Percentiles rank a stretch among this genome's conserved stretches.
Conservation (phyloP, 1,284 basidiomycete species). For the Apiotrichum laibachii region DNA sequence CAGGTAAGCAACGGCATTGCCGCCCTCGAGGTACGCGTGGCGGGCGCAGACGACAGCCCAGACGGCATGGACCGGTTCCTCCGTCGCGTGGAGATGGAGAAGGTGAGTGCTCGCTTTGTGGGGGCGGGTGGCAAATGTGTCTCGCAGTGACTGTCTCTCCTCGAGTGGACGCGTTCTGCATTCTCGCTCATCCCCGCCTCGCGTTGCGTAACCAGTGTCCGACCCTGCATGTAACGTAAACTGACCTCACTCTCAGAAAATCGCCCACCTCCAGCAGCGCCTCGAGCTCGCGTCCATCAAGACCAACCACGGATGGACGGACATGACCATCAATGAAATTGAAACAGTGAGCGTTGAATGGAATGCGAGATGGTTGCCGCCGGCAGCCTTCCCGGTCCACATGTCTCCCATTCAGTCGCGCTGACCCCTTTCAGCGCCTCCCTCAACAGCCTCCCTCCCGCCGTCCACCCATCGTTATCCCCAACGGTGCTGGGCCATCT, state of each 20-base stretch:
- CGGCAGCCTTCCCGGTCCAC: neutral
- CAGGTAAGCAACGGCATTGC: slow-evolving; percentile 7
- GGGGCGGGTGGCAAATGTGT: too few species aligned
- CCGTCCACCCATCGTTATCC: slow-evolving; percentile 18
- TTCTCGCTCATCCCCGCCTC: too few species aligned
- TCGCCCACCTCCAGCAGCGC: slow-evolving; percentile 45
- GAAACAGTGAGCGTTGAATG: slow-evolving; percentile 30
- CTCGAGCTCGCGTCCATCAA: slow-evolving; percentile 49
- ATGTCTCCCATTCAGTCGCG: neutral
- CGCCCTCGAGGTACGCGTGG: slow-evolving; percentile 8
- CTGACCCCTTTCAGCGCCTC: slow-evolving; percentile 16
- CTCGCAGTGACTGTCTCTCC: neutral
- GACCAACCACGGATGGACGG: slow-evolving; percentile 45
- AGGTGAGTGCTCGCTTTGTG: slow-evolving; percentile 39
- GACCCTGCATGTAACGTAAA: too few species aligned
- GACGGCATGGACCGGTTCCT: slow-evolving; percentile 43
- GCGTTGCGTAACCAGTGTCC: too few species aligned
- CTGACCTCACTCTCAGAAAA: slow-evolving; percentile 28
- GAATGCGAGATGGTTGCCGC: too few species aligned
- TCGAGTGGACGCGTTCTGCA: neutral
- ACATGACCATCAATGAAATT: slow-evolving; percentile 47
- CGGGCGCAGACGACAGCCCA: slow-evolving; percentile 17
- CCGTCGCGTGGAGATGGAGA: slow-evolving; percentile 46
- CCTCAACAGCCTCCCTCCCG: slow-evolving; percentile 14
- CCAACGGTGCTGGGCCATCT: slow-evolving; percentile 20